phyloP scores from a whole-genome alignment of 192 early-diverging fungal species.

The Bifiguratus adelaidae region DNA sequence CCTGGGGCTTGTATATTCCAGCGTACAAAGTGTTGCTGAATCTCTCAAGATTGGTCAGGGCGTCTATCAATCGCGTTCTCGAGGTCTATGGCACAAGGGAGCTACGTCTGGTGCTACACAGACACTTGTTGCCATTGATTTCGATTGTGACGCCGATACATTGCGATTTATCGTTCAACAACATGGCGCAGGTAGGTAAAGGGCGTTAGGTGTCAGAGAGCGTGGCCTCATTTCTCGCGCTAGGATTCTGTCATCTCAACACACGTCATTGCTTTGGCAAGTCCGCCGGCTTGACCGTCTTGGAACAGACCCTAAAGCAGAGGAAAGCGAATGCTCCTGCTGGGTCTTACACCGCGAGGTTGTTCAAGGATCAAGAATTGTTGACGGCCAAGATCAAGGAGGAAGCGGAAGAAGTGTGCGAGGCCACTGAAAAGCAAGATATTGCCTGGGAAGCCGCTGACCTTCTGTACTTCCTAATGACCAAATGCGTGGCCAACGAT shows the following conservation, averaged over 20 bases:
- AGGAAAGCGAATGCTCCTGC: conserved; percentile 65
- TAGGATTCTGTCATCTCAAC: conserved; percentile 90
- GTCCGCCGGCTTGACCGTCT: conserved; percentile 58
- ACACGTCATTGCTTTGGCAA: conserved; percentile 88
- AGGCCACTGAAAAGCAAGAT: conserved; percentile 61
- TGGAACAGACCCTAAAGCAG: conserved; percentile 54
- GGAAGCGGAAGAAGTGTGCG: conserved; percentile 87
- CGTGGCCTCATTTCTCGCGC: neutral
- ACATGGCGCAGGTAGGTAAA: conserved; percentile 53
- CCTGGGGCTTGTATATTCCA: conserved; percentile 90
- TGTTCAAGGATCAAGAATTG: conserved; percentile 76
- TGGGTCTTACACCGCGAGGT: conserved; percentile 85
- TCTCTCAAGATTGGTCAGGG: conserved; percentile 68
- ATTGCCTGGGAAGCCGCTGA: conserved; percentile 96
- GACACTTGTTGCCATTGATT: conserved; percentile 57
- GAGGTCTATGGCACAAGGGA: conserved; percentile 96
- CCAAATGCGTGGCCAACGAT: conserved; percentile 72
- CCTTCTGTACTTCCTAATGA: conserved; percentile 90
- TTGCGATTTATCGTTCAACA: conserved; percentile 83
- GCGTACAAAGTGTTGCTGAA: conserved; percentile 67
- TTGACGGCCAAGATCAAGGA: conserved; percentile 91
- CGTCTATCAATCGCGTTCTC: conserved; percentile 84
- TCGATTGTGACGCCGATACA: conserved; percentile 89
- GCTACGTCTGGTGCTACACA: conserved; percentile 93
- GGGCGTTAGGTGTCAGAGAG: neutral